Percentiles rank a stretch among this genome's conserved stretches.
phyloP scores from a whole-genome alignment of 1,284 basidiomycete species.

The Prillingera fragicola region DNA sequence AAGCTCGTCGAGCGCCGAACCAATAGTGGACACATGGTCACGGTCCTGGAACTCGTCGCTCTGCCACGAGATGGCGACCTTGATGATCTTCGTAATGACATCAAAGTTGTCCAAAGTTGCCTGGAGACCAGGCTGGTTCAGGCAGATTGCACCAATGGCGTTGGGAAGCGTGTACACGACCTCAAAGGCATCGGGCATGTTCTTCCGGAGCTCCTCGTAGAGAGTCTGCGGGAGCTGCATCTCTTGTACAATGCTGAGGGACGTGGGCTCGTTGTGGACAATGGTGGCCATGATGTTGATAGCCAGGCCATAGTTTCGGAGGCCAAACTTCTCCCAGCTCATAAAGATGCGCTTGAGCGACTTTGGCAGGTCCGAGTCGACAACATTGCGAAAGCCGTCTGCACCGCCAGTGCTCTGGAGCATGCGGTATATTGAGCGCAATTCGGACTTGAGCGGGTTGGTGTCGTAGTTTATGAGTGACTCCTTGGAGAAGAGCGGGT shows the following conservation, averaged over 20 bases:
- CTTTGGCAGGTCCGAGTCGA: conserved; percentile 81
- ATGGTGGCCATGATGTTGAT: conserved; percentile 98
- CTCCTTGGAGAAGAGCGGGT: conserved; percentile 14
- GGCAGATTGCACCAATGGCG: conserved; percentile 91
- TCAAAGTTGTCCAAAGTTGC: conserved; percentile 69
- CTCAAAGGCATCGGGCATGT: conserved; percentile 82
- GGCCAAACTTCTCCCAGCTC: conserved; percentile 75
- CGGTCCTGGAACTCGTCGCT: conserved; percentile 78
- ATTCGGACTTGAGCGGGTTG: conserved; percentile 68
- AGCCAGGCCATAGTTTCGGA: conserved; percentile 55
- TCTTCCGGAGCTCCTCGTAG: conserved; percentile 74
- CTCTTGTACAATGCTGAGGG: conserved; percentile 87
- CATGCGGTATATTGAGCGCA: conserved; percentile 91
- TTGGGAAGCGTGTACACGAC: conserved; percentile 89
- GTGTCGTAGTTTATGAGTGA: conserved; percentile 24
- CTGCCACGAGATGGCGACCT: conserved; percentile 80
- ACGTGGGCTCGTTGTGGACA: conserved; percentile 98
- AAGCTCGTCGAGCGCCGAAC: conserved; percentile 87
- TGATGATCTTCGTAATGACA: conserved; percentile 79
- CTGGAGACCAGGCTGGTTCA: conserved; percentile 84
- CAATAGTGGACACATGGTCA: conserved; percentile 84
- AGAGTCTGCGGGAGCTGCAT: conserved; percentile 82
- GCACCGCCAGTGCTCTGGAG: conserved; percentile 92
- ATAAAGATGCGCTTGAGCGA: conserved; percentile 86
- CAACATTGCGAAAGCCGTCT: conserved; percentile 88